A percentile compares a stretch with the other conserved stretches of the same genome.
phyloP scores from a whole-genome alignment of 2,329 filamentous ascomycete genomes.

The Penicillium sp. region DNA sequence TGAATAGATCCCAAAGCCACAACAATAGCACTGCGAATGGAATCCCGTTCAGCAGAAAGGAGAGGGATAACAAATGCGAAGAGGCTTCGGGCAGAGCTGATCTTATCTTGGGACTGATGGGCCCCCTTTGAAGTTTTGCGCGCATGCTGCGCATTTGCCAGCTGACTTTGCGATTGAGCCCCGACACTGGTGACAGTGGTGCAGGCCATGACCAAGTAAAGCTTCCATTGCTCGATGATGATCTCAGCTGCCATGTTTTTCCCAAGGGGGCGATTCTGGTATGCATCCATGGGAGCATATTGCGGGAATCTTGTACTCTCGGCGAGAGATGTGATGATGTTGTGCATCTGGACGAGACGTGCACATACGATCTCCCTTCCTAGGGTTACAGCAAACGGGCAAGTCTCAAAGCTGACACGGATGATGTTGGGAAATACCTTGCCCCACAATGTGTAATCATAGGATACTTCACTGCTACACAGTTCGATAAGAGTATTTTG shows the following conservation, averaged over 20 bases:
- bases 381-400: constrained; percentile 81
- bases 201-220: constrained; percentile 94
- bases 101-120: constrained; percentile 61
- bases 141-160: constrained; percentile 61
- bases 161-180: constrained; percentile 50
- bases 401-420: constrained; percentile 79
- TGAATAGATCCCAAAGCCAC: constrained; percentile 90
- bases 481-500: constrained; percentile 84
- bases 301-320: constrained; percentile 56
- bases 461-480: constrained; percentile 88
- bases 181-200: constrained; percentile 84
- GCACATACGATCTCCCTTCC: constrained; percentile 88
- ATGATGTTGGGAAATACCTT: constrained; percentile 96
- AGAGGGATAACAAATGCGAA: constrained; percentile 89
- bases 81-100: constrained; percentile 76
- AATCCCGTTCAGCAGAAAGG: constrained; percentile 66
- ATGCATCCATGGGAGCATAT: constrained; percentile 29
- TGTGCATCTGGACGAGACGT: constrained; percentile 85
- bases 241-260: constrained; percentile 66
- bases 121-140: constrained; percentile 67
- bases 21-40: constrained; percentile 82
- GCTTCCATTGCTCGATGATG: constrained; percentile 92
- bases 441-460: constrained; percentile 92
- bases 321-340: constrained; percentile 67
- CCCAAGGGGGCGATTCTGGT: constrained; percentile 33